phyloP scores from a whole-genome alignment of 202 grass and related monocot genomes.

The Panicum virgatum region DNA sequence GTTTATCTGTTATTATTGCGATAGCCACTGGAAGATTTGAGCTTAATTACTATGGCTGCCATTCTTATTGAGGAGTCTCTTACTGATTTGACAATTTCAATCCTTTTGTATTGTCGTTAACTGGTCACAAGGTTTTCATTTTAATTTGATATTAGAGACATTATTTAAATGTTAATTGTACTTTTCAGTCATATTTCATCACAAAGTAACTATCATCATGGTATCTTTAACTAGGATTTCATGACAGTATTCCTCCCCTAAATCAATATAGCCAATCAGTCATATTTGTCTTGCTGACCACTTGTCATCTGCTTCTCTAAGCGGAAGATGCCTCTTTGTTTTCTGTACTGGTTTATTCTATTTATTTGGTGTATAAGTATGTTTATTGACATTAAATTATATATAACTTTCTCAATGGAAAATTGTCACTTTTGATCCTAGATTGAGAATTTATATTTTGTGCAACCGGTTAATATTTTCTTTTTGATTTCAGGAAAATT shows the following conservation, averaged over 20 bases:
- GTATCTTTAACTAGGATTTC: slow-evolving; percentile 9
- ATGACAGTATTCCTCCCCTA: not conserved
- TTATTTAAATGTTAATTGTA: not conserved
- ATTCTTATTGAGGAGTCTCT: slow-evolving; percentile 22
- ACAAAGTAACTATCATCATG: slow-evolving; percentile 14
- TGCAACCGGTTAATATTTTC: slow-evolving; percentile 7
- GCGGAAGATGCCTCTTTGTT: not conserved
- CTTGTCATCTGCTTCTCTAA: slow-evolving; percentile 13
- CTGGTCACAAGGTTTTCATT: not conserved
- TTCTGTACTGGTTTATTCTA: slow-evolving; percentile 10
- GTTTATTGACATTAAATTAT: slow-evolving; percentile 19
- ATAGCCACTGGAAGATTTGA: not conserved
- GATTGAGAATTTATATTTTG: not conserved
- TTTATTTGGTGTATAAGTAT: slow-evolving; percentile 24
- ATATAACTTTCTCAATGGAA: not conserved
- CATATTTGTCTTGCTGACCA: slow-evolving; percentile 19
- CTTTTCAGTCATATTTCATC: slow-evolving; percentile 18
- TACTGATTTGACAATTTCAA: slow-evolving; percentile 6
- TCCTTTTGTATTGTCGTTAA: not conserved
- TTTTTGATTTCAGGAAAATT: slow-evolving; percentile 54
- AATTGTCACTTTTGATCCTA: slow-evolving; percentile 6
- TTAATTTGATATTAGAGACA: not conserved
- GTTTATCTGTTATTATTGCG: slow-evolving; percentile 29
- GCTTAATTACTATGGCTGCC: not conserved
- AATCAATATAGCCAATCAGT: not conserved